phyloP scores from a whole-genome alignment of 1,284 basidiomycete species.

The Moesziomyces parantarcticus region DNA sequence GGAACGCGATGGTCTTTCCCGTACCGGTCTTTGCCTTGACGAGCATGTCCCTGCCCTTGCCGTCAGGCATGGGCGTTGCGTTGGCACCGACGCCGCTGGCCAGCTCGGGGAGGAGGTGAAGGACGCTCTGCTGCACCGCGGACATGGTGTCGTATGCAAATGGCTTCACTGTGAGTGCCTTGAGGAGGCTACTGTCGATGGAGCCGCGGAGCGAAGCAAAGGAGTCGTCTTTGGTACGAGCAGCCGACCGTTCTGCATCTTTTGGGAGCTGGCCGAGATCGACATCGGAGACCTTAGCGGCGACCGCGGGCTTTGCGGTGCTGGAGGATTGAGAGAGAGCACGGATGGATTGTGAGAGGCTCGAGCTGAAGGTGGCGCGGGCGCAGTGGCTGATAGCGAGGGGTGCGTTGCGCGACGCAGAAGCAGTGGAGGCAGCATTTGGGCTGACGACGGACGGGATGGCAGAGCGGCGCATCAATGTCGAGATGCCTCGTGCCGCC shows the following conservation, averaged over 20 bases:
- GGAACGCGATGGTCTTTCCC: conserved; percentile 67
- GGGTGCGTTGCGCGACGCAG: conserved; percentile 2
- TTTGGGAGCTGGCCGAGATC: background rate
- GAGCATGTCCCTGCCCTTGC: conserved; percentile 66
- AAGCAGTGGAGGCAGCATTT: background rate
- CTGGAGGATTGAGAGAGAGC: conserved; percentile 24
- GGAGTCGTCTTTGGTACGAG: conserved; percentile 34
- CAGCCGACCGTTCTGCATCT: background rate
- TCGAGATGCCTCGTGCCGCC: conserved; percentile 32
- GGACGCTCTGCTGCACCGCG: conserved; percentile 83
- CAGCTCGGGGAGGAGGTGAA: conserved; percentile 73
- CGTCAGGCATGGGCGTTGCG: conserved; percentile 39
- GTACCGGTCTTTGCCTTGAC: conserved; percentile 68
- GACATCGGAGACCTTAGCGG: background rate
- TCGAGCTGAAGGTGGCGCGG: conserved; percentile 4
- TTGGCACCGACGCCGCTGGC: conserved; percentile 28
- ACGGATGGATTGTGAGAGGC: conserved; percentile 17
- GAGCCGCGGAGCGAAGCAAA: conserved; percentile 56
- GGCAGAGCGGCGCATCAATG: conserved; percentile 17
- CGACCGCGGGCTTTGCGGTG: conserved; percentile 13
- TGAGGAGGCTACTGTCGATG: conserved; percentile 46
- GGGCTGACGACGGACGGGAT: conserved; percentile 9
- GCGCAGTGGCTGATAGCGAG: background rate
- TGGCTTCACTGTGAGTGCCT: conserved; percentile 71
- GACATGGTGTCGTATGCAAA: conserved; percentile 83